Base-by-base conservation (phyloP, 2,329 filamentous ascomycete genomes). In the Stagonosporopsis rhizophila region DNA sequence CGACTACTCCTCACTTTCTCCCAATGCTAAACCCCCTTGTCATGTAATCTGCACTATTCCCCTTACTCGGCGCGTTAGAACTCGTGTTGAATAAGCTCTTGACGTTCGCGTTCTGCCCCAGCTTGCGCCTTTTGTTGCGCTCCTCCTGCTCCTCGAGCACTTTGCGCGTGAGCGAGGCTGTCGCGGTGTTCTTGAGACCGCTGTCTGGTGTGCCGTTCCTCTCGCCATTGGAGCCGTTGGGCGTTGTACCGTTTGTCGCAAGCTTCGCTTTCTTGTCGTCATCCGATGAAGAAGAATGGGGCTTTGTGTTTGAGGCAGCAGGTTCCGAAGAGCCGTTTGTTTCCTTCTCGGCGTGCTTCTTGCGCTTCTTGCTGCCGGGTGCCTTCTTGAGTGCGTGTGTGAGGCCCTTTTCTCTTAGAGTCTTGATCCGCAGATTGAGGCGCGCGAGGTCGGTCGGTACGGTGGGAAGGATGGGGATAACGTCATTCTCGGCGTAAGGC, bases 371-470 rank as follows among this genome's bases (percentile, higher is more conserved):
- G 30, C 78, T 80, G 0, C 83, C 82, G 2, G 80, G 75, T 0
- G 80, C 88, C 75, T 96, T 97, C 78, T 97, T 98, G 32, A 98
- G 78, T 0, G 89, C 92, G 73, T 99, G 95, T 1, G 92, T 87
- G 23, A 98, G 80, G 0, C 92, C 90, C 27, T 86, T 83, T 3
- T 88, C 84, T 41, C 83, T 85, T 14, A 99, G 79, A n/a, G 81
- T 85, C 41, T 89, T 87, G 6, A 87, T 81, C 47, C 95, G 82
- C 40, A 85, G 79, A 20, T 85, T 79, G 32, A 97, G 78, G 45
- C 81, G 84, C 27, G 87, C 83, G 35, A 92, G 83, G 42, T 98
- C 95, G 15, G 83, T 81, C 52, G 89, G 84, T 2, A 86, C 81
- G 0, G 85, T 85, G 0, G 95, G 87, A 6, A 98, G 79, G 44